phyloP scores from a whole-genome alignment of 345 rosid genomes.

The Pugionium cornutum region DNA sequence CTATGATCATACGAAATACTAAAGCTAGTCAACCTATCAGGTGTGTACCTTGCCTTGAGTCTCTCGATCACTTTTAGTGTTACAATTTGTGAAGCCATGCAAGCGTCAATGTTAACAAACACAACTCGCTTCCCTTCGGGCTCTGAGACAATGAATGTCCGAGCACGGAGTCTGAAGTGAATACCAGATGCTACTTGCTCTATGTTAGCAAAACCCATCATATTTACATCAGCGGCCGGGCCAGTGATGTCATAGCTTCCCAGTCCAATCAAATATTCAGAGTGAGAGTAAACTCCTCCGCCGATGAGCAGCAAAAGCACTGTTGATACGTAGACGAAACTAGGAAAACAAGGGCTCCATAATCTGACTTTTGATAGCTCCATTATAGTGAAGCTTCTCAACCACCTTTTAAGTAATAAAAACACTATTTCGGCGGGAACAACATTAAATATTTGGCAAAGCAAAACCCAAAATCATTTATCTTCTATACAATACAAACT shows the following conservation, averaged over 20 bases:
- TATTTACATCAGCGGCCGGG: conserved; percentile 96
- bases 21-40: not conserved
- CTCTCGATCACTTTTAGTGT: conserved; percentile 85
- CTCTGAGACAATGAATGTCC: conserved; percentile 78
- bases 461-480: not conserved
- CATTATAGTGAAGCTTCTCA: conserved; percentile 45
- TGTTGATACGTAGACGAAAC: conserved; percentile 51
- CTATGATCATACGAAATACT: not conserved
- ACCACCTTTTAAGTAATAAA: conserved; percentile 31
- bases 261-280: conserved; percentile 75
- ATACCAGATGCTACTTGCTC: conserved; percentile 83
- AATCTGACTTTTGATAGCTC: conserved; percentile 32
- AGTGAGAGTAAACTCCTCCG: conserved; percentile 44
- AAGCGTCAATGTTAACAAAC: conserved; percentile 92
- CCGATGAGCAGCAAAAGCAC: conserved; percentile 41
- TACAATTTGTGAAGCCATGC: conserved; percentile 95
- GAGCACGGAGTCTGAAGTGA: conserved; percentile 91
- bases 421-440: not conserved
- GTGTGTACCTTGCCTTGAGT: conserved; percentile 71
- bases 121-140: conserved; percentile 72
- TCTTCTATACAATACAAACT: not conserved
- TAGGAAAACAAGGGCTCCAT: conserved; percentile 24
- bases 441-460: not conserved
- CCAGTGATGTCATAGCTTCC: conserved; percentile 99
- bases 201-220: conserved; percentile 95